Conservation (phyloP, 768 basidiomycete species). For the Lentinus brumalis region DNA sequence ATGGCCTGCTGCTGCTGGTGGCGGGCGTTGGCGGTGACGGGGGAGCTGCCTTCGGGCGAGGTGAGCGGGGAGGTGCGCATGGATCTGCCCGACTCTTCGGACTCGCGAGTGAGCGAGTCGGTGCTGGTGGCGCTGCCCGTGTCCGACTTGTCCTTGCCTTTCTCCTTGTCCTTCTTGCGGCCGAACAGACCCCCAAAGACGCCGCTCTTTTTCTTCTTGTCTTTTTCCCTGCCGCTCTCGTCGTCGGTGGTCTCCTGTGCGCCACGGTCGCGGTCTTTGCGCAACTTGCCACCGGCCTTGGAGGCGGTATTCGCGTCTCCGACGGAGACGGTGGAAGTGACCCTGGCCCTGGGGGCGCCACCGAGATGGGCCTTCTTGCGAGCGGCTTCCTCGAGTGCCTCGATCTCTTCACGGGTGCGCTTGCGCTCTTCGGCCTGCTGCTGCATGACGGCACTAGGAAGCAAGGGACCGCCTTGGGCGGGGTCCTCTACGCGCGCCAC, state of each 20-base stretch:
- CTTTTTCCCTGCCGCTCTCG: slow-evolving; percentile 48
- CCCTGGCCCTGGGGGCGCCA: slow-evolving; percentile 11
- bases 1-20: slow-evolving; percentile 57
- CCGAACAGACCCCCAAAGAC: slow-evolving; percentile 79
- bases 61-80: slow-evolving; percentile 26
- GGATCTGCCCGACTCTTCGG: slow-evolving; percentile 67
- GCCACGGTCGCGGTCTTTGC: slow-evolving; percentile 44
- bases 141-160: slow-evolving; percentile 56
- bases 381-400: slow-evolving; percentile 45
- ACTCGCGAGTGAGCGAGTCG: slow-evolving; percentile 41
- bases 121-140: slow-evolving; percentile 56
- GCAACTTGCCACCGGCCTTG: slow-evolving; percentile 36
- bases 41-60: slow-evolving; percentile 41
- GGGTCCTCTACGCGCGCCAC: slow-evolving; percentile 60
- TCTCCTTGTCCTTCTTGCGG: slow-evolving; percentile 69
- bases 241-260: slow-evolving; percentile 38
- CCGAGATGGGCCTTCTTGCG: slow-evolving; percentile 46
- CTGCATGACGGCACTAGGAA: slow-evolving; percentile 43
- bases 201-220: slow-evolving; percentile 66
- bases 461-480: slow-evolving; percentile 26
- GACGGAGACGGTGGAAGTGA: slow-evolving; percentile 10
- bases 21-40: slow-evolving; percentile 53
- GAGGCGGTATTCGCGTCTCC: slow-evolving; percentile 2
- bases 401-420: slow-evolving; percentile 52
- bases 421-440: slow-evolving; percentile 57